These are phyloP conservation scores for Carex myosuroides DNA, from an alignment of 176 grass and related monocot species.

Conservation along the genomic window DNA sequence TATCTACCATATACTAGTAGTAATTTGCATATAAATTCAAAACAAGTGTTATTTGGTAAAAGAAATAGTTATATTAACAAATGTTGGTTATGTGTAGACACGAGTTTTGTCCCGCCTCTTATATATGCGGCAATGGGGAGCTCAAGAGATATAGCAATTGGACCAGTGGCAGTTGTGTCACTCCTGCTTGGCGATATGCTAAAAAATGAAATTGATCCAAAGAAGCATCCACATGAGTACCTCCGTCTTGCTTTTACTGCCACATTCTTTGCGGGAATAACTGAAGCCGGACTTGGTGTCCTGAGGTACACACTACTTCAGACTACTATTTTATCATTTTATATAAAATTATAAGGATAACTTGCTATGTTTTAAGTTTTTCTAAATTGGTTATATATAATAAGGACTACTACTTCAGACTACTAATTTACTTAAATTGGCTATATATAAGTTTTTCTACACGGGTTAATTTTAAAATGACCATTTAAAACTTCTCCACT, in stretches of 20 bases:
- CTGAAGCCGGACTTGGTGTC: conserved; percentile 58
- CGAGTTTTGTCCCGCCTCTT: conserved; percentile 80
- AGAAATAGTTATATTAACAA: not conserved
- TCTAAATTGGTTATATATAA: not conserved
- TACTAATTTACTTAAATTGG: too few species aligned
- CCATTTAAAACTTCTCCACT: not conserved
- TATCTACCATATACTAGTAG: not conserved
- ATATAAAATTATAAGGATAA: not conserved
- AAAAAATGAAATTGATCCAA: conserved; percentile 40
- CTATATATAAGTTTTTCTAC: not conserved
- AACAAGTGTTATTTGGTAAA: not conserved
- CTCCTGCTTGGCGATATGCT: conserved; percentile 73
- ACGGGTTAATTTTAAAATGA: not conserved
- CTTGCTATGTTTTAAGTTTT: not conserved
- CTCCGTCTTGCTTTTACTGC: conserved; percentile 60
- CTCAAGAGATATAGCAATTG: conserved; percentile 89
- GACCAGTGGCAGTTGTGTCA: conserved; percentile 86
- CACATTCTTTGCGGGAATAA: conserved; percentile 78
- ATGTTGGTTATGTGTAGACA: conserved; percentile 38
- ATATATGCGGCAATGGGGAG: conserved; percentile 86
- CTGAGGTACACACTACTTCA: conserved; percentile 40
- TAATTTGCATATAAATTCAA: not conserved
- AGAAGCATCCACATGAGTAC: conserved; percentile 41
- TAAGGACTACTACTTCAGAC: too few species aligned
- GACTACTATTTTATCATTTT: not conserved